Evolutionary conservation across 1,284 basidiomycete genomes (phyloP), one percentile per base, ranked within the genome.

Genomic region (Boletus mariae): DNA sequence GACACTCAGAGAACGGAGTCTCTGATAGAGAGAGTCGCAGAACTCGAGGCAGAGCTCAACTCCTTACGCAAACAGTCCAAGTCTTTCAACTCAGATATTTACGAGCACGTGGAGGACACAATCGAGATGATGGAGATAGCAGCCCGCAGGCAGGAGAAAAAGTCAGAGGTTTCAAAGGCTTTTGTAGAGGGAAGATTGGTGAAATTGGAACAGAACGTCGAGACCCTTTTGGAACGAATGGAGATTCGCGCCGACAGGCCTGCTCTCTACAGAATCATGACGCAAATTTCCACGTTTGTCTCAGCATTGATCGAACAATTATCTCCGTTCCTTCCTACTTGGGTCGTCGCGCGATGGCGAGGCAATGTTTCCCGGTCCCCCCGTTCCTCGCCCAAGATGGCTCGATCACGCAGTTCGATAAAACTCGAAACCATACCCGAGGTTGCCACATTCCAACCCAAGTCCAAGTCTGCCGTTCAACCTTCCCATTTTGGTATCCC

Each of bases 401-500:
- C 57, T 41, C 69, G 67, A 25, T 49, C 62, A 13, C 68, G 64
- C 34, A 41, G 47, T 20, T 54, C 62, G 17, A 57, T 63, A 17
- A 71, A 67, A 47, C 67, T 68, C 38, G 67, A 68, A 52, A 68
- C 70, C 20, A 68, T 68, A 58, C 69, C 67, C 4, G 67, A 68
- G 49, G 57, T 67, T 35, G 49, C 68, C 28, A 50, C 67, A 11
- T 68, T 71, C 48, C 67, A 68, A 11, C 66, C 20, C 20, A 20
- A 20, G 20, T 20, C 65, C n/a, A 65, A 58, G 40, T 48, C 34
- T 43, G 46, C 57, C 15, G 7, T 45, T n/a, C 53, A 45, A 9
- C 45, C 49, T 23, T 57, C 57, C 29, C 44, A 53, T 35, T 34
- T 68, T 25, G 57, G 29, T 38, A 51, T 68, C 32, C 68, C 68